phyloP scores from a whole-genome alignment of 169 alveolate species.

The Amoebophrya sp. region DNA sequence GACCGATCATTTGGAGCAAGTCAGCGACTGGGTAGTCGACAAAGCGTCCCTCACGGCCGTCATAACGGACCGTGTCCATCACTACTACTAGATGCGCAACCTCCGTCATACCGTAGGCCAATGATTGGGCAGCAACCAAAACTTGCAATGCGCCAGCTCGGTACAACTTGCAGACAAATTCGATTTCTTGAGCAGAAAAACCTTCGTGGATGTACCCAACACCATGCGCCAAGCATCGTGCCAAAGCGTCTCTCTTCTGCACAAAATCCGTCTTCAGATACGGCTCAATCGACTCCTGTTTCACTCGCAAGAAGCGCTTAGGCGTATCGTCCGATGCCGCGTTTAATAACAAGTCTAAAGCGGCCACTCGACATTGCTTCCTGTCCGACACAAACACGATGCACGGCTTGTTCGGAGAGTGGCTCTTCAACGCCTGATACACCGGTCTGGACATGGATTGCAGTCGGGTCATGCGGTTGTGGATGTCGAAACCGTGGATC shows the following conservation, averaged over 20 bases:
- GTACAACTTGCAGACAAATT: constrained; percentile 63
- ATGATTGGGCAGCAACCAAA: constrained; percentile 72
- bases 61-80: constrained; percentile 63
- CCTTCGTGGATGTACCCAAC: constrained; percentile 81
- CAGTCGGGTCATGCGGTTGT: constrained; percentile 69
- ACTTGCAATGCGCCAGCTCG: constrained; percentile 67
- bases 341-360: constrained; percentile 75
- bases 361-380: constrained; percentile 82
- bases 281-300: constrained; percentile 36
- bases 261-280: not conserved
- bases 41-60: constrained; percentile 63
- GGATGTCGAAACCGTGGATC: constrained; percentile 66
- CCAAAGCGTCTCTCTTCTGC: not conserved
- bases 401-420: constrained; percentile 52
- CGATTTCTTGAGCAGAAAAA: constrained; percentile 63
- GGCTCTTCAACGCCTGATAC: constrained; percentile 61
- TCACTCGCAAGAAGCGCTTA: constrained; percentile 47
- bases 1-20: constrained; percentile 83
- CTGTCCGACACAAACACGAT: constrained; percentile 85
- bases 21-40: constrained; percentile 90
- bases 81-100: constrained; percentile 67
- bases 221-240: constrained; percentile 56
- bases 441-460: constrained; percentile 77
- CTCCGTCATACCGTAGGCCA: constrained; percentile 78
- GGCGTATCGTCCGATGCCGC: constrained; percentile 58